These are phyloP conservation scores for Triangularia setosa DNA, from an alignment of 2,329 filamentous ascomycete species.

Conservation along the genomic window DNA sequence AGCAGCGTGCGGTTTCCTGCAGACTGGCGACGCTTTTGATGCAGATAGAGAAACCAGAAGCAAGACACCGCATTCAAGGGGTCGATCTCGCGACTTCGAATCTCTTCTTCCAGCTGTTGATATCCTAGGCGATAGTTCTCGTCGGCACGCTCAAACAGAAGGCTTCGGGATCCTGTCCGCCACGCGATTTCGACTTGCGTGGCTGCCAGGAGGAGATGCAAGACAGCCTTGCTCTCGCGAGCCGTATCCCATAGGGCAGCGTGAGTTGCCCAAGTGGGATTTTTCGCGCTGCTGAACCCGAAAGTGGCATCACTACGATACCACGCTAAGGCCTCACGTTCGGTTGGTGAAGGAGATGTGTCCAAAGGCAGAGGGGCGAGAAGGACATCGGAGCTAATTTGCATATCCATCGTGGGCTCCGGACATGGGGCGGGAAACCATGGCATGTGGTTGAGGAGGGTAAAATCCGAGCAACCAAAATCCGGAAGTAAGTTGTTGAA, in stretches of 20 bases:
- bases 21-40: slow-evolving; percentile 7
- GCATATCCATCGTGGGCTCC: slow-evolving; percentile 8
- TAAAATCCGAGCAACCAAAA: neutral
- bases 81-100: slow-evolving; percentile 1
- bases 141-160: slow-evolving; percentile 7
- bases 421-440: neutral
- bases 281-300: slow-evolving; percentile 18
- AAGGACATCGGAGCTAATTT: neutral
- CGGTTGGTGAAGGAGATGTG: neutral
- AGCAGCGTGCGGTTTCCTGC: neutral
- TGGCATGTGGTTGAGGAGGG: neutral
- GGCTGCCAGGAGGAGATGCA: slow-evolving; percentile 18
- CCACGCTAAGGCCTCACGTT: slow-evolving; percentile 13
- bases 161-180: neutral
- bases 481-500: neutral
- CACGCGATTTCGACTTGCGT: slow-evolving; percentile 9
- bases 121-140: slow-evolving; percentile 11
- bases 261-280: slow-evolving; percentile 17
- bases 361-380: slow-evolving; percentile 9
- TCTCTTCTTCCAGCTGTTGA: neutral
- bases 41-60: slow-evolving; percentile 19
- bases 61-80: slow-evolving; percentile 13
- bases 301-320: slow-evolving; percentile 11
- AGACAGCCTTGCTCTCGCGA: slow-evolving; percentile 1
- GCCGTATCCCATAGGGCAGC: slow-evolving; percentile 11